Conservation (phyloP, 148 eudicot genomes). For the Vaccinium vitisidaea region DNA sequence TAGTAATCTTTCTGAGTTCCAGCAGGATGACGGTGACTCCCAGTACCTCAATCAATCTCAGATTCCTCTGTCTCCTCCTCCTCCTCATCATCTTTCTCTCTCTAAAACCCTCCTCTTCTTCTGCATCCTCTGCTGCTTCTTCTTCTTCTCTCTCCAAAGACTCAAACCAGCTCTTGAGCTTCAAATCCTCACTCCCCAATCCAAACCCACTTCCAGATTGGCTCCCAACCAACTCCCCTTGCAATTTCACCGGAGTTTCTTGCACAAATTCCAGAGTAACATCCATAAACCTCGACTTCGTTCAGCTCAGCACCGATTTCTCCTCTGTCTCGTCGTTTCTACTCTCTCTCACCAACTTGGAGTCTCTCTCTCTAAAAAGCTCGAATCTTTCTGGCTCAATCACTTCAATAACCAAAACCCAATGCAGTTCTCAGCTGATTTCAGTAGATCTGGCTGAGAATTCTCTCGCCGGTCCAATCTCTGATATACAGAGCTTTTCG, state of each 20-base stretch:
- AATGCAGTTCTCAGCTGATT: conserved; percentile 24
- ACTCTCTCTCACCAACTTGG: conserved; percentile 36
- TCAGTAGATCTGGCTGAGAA: conserved; percentile 64
- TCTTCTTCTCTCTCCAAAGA: conserved; percentile 28
- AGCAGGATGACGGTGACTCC: conserved; percentile 23
- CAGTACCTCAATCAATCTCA: background rate
- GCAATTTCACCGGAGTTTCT: conserved; percentile 63
- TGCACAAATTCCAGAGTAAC: conserved; percentile 54
- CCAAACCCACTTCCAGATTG: conserved; percentile 51
- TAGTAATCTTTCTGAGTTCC: background rate
- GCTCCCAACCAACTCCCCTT: conserved; percentile 42
- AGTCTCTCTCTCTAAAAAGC: conserved; percentile 37
- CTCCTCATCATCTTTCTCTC: conserved; percentile 10
- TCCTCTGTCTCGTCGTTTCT: conserved; percentile 33
- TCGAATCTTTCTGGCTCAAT: conserved; percentile 58
- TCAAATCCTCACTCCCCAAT: conserved; percentile 59
- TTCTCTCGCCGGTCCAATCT: conserved; percentile 46
- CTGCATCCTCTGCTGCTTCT: conserved; percentile 18
- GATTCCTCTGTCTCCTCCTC: background rate
- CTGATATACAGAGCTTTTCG: conserved; percentile 38
- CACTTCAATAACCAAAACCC: conserved; percentile 23
- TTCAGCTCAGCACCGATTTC: conserved; percentile 43
- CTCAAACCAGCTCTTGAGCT: conserved; percentile 50
- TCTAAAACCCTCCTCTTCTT: conserved; percentile 22
- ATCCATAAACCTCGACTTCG: conserved; percentile 44